These are phyloP conservation scores for Astragalus glycyphyllos DNA, from an alignment of 306 rosid genomes.

Conservation along the genomic window DNA sequence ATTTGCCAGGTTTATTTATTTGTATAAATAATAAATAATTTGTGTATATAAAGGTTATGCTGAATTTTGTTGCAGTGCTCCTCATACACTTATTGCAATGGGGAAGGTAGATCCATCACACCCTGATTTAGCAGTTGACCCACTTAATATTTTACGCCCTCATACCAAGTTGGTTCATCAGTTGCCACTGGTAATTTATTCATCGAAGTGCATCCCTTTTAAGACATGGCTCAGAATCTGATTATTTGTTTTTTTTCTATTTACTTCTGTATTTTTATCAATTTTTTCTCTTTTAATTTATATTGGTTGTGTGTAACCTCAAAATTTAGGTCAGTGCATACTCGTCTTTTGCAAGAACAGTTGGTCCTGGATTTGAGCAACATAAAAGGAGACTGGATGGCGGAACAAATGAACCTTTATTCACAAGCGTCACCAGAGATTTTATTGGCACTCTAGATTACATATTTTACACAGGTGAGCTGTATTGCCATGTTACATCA, in stretches of 20 bases:
- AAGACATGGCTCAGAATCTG: constrained; percentile 1
- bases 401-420: constrained; percentile 84
- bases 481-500: constrained; percentile 29
- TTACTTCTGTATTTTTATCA: neutral
- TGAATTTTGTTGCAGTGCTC: constrained; percentile 77
- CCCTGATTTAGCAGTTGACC: constrained; percentile 89
- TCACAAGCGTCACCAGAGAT: constrained; percentile 92
- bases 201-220: constrained; percentile 7
- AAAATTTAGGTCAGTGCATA: constrained; percentile 87
- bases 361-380: constrained; percentile 72
- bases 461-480: constrained; percentile 92
- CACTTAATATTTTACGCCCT: constrained; percentile 88
- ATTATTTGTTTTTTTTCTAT: neutral
- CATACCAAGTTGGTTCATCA: constrained; percentile 92
- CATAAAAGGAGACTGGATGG: constrained; percentile 83
- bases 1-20: constrained; percentile 19
- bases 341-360: constrained; percentile 80
- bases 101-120: constrained; percentile 90
- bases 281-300: constrained; percentile 14
- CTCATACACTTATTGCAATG: constrained; percentile 92
- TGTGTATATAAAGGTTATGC: constrained; percentile 41
- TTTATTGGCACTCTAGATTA: constrained; percentile 96
- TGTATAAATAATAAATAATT: neutral
- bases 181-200: constrained; percentile 79
- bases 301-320: constrained; percentile 30